Evolutionary conservation across 257 asterid species (phyloP), one percentile per base, ranked within the genome.

Genomic region (Solanum clarkiae): DNA sequence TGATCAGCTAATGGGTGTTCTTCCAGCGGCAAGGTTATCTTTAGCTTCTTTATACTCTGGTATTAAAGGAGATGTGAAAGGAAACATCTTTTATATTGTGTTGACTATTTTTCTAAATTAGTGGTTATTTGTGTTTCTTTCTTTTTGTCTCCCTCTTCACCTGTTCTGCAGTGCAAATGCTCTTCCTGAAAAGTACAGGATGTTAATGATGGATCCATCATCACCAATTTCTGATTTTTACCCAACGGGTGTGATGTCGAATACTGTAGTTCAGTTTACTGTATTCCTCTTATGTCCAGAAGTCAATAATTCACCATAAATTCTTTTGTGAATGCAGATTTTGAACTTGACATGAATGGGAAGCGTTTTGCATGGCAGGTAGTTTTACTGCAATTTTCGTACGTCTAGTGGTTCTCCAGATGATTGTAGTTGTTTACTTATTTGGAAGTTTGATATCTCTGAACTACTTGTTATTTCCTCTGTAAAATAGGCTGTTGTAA

Each of bases 321-420:
- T 80, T 53, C 49, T 26, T 53, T 79, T 79, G 83, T 68, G 45
- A 81, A 44, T 84, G 87, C 87, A 97, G 98, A 95, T 88, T 94
- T 97, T 90, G 98, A 95, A 85, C 89, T 95, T 80, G 98, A 97
- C 91, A 97, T 97, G 99, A 93, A 93, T 53, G 98, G 99, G 80
- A 96, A 97, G 95, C 97, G 98, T 86, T 93, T 94, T 86, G 94
- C 98, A 55, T 95, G 99, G 98, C 99, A 97, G 98, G 99, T 92
- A 93, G 74, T 82, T 54, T 86, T 68, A 53, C 29, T 32, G 32
- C 81, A 84, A 56, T 84, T 15, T 51, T 82, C 63, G 24, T 47
- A 55, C 11, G 47, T 77, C 22, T 26, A 51, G 63, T 79, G 49
- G 65, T 79, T 24, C 24, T 51, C 47, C 7, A 79, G 44, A 79